Base-by-base conservation (phyloP, 2,329 filamentous ascomycete species). In the Fusarium annulatum region DNA sequence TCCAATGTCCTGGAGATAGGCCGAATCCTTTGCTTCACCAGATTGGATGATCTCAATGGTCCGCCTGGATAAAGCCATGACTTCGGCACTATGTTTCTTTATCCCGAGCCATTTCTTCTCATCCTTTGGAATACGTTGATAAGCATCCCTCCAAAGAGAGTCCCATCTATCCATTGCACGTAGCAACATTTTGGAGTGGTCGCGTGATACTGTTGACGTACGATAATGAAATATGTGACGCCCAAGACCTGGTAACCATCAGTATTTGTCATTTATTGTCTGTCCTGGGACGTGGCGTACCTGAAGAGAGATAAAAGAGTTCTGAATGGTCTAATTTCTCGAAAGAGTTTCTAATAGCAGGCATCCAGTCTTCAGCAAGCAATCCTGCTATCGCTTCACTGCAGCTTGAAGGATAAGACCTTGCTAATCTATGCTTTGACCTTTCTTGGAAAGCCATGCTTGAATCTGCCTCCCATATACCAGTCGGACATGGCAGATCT, bases 131-230 rank as follows among this genome's bases (percentile, higher is more conserved):
- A 73, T 23, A 9, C 58, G 48, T 1, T 41, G 15, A 5, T 56
- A 38, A 1, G 69, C 65, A 9, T 34, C 15, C 1, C 4, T 3
- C 73, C 73, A 76, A 3, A 76, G 48, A 26, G 6, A 23, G 3
- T 55, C 38, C 74, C 74, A 76, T 26, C 74, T 71, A n/a, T 73
- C 55, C 0, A 76, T 18, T 4, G 62, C 63, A 6, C 58, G 48
- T 1, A 71, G 23, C 0, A 76, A 4, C 23, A 68, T 28, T 4
- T 23, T 18, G 5, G 28, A 38, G 16, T 56, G 53, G 2, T 38
- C 51, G 3, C 16, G 10, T 11, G 57, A 60, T 3, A 64, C 39
- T 7, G 67, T 23, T 1, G 71, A 60, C 10, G 52, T 62, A 9
- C 64, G 73, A 9, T 58, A 53, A 33, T 73, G 59, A 9, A 76